These are phyloP conservation scores for Climacium dendroides DNA, from an alignment of 225 moss, liverwort and hornwort genomes.

Conservation along the genomic window DNA sequence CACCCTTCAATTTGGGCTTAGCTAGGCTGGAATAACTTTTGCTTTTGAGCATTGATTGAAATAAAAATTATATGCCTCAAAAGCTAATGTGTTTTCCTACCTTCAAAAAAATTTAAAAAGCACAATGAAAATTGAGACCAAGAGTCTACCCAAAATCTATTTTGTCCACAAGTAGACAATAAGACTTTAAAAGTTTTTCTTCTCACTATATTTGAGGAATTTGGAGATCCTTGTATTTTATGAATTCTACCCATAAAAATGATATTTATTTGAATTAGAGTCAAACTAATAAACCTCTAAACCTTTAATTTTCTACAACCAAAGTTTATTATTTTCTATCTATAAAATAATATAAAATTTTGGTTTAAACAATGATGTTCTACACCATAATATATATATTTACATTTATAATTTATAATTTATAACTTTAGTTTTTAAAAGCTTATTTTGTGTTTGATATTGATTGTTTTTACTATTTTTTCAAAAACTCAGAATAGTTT, in stretches of 20 bases:
- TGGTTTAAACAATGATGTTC: neutral
- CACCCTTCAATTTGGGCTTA: neutral
- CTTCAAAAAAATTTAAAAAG: no score
- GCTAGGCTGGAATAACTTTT: neutral
- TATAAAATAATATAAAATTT: accelerated
- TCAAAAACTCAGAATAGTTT: neutral
- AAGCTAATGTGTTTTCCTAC: no score
- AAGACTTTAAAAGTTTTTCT: neutral
- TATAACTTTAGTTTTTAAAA: neutral
- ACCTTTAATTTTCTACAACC: no score
- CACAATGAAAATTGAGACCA: no score
- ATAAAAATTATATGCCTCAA: accelerated
- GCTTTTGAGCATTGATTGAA: accelerated
- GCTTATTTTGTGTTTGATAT: neutral
- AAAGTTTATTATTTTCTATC: neutral
- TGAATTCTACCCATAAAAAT: neutral
- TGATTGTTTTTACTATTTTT: neutral
- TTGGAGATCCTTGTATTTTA: neutral
- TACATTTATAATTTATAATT: no score
- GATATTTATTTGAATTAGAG: neutral
- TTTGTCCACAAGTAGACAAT: no score
- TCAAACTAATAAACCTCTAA: neutral
- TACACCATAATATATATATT: neutral
- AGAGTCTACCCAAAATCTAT: no score
- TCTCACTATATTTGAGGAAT: accelerated